Base-by-base conservation (phyloP, 495 filamentous ascomycete genomes). In the Aspergillus cavernicola region DNA sequence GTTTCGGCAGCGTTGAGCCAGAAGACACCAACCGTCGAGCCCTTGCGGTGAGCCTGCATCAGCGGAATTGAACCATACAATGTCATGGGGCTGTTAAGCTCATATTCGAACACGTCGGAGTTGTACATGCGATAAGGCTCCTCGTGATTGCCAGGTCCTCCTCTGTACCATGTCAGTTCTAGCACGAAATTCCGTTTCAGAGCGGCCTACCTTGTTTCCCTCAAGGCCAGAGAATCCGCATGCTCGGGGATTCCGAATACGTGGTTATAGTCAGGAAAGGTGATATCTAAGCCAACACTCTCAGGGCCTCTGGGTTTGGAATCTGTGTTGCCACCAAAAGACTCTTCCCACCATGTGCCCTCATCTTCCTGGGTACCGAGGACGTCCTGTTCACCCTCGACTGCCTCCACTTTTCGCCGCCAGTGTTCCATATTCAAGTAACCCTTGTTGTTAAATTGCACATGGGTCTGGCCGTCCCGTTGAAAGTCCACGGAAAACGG, bases 1-100 rank as follows among this genome's bases (percentile, higher is more conserved):
- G 92, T 97, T 70, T 98, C 93, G 3, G 93, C 93, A 36, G 90
- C 89, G 66, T 97, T 97, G 43, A 98, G 79, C 93, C 93, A 98
- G 70, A 98, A 96, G n/a, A 98, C 87, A 47, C 90, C 95, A 43
- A 97, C 91, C 7, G 90, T 93, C 1, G 92, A 97, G 61, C 85
- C 83, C 66, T 93, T 92, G 61, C 86, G 86, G 58, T 97, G 92
- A 15, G 93, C 93, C 69, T 97, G 92, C 90, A 98, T 95, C 58
- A 96, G 85, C 16, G 93, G 93, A 60, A 98, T 97, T 7, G 90
- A 70, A 42, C 93, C 93, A 64, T 98, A 98, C 18, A 97, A 74
- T n/a, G 93, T 97, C 93, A 97, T 98, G 2, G 93, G 90, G 69
- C 89, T 97, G 68, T 97, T 86, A 59, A 95, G 82, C 59, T 95